phyloP scores from a whole-genome alignment of 1,284 basidiomycete species.

The Phellopilus nigrolimitatus region DNA sequence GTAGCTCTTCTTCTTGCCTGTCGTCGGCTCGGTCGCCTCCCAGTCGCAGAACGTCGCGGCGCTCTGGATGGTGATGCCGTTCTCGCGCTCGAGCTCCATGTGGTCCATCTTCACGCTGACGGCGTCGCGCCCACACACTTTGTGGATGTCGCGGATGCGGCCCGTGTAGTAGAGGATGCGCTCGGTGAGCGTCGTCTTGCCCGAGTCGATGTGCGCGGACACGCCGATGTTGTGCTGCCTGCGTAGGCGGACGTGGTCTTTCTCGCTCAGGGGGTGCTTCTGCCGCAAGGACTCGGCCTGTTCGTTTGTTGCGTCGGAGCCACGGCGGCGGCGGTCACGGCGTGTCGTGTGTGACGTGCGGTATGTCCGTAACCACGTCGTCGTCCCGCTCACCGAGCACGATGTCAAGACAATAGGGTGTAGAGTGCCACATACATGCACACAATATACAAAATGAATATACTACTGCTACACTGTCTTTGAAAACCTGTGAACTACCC shows the following conservation, averaged over 20 bases:
- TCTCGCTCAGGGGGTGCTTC: conserved; percentile 41
- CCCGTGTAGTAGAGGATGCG: too few relatives aligned
- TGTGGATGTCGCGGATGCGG: conserved; percentile 93
- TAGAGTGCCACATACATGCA: too few relatives aligned
- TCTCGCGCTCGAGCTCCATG: conserved; percentile 98
- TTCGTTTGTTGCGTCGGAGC: conserved; percentile 1
- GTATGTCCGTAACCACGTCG: too few relatives aligned
- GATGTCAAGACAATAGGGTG: not conserved
- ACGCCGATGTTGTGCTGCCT: conserved; percentile 80
- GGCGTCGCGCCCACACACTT: conserved; percentile 87
- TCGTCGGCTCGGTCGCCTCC: too few relatives aligned
- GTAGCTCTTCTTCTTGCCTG: conserved; percentile 73
- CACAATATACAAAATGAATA: too few relatives aligned
- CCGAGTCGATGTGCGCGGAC: conserved; percentile 94
- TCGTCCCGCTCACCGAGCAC: too few relatives aligned
- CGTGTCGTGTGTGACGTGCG: too few relatives aligned
- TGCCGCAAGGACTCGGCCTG: not conserved
- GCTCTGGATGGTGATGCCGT: too few relatives aligned
- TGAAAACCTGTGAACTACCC: too few relatives aligned
- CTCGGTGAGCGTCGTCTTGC: conserved; percentile 98
- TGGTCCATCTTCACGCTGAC: conserved; percentile 99
- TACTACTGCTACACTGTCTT: too few relatives aligned
- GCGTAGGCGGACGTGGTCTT: conserved; percentile 52
- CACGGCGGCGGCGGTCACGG: too few relatives aligned
- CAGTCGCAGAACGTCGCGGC: too few relatives aligned